A percentile compares a stretch with the other conserved stretches of the same genome.
These are phyloP conservation scores for Petunia hybrid DNA, from an alignment of 305 asterid genomes.

Conservation along the genomic window DNA sequence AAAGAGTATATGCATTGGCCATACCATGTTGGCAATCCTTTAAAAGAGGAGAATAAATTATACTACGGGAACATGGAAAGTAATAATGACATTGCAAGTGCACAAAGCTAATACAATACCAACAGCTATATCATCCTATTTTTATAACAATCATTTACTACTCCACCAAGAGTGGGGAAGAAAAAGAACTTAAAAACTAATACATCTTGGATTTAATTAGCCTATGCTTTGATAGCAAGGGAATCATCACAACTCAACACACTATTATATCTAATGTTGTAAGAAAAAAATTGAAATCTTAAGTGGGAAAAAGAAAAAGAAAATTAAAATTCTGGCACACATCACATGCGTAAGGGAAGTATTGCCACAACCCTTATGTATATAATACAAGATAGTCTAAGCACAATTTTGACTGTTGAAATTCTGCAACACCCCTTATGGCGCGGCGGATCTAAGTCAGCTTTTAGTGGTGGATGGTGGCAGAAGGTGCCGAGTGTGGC, in stretches of 20 bases:
- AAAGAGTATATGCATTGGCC: not conserved
- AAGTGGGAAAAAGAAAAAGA: not conserved
- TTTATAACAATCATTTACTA: constrained; percentile 35
- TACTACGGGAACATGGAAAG: constrained; percentile 35
- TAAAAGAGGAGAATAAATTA: not conserved
- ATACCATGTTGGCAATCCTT: not conserved
- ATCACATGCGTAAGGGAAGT: constrained; percentile 46
- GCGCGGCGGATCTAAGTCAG: constrained; percentile 9
- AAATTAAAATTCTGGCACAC: constrained; percentile 42
- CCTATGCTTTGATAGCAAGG: constrained; percentile 53
- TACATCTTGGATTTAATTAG: constrained; percentile 43
- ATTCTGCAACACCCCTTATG: not conserved
- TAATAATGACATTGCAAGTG: constrained; percentile 38
- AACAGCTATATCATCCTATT: constrained; percentile 27
- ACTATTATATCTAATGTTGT: constrained; percentile 53
- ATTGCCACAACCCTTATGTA: constrained; percentile 51
- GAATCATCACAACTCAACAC: constrained; percentile 58
- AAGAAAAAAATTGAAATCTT: constrained; percentile 24
- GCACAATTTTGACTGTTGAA: constrained; percentile 15
- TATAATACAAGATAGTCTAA: constrained; percentile 49
- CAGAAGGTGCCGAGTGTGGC: constrained; percentile 27
- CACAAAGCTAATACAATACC: not conserved
- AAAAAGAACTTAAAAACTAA: constrained; percentile 30
- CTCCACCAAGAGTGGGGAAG: constrained; percentile 30
- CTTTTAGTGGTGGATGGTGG: constrained; percentile 47